Base-by-base conservation (phyloP, 2,329 filamentous ascomycete genomes). In the Leptographium procerum region DNA sequence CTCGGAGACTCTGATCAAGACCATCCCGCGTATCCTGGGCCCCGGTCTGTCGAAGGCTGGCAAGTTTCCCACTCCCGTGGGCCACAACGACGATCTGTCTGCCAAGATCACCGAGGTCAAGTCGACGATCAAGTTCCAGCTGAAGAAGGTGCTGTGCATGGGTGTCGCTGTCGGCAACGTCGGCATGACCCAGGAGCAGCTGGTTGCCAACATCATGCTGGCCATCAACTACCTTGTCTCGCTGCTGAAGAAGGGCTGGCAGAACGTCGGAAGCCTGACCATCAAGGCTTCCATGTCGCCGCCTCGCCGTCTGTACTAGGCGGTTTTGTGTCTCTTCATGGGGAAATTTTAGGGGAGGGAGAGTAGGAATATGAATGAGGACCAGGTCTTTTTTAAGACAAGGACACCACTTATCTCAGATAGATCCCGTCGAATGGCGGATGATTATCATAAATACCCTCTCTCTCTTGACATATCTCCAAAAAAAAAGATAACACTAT, bases 81-180 rank as follows among this genome's bases (percentile, higher is more conserved):
- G 91, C 66, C 94, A 99, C 88, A 76, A 82, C 76, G 94, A 99
- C 74, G 92, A 97, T 76, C 86, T 99, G 68, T 82, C 79, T 75
- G 84, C 80, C 83, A 96, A 96, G 87, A 90, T 97, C 83, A 96
- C 82, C 81, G 94, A 99, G 77, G 92, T 99, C 85, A 97, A 96
- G 88, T 96, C 90, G 71, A 99, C 94, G 78, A 97, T 99, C 88
- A 99, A 99, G 88, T 99, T 99, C 88, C 91, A 99, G 86, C 85
- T 99, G 73, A 99, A 99, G 90, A 99, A 99, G 89, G 94, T 99
- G 76, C 85, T 99, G 70, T 99, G 94, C 85, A 91, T 99, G 86
- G 94, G 92, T 88, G 92, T 97, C 75, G 94, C 94, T 70, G 89
- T 99, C 73, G 94, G 94, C 75, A 96, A 99, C 80, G 94, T 99